Evolutionary conservation across 2,329 filamentous ascomycete genomes (phyloP).

Genomic region (Claviceps lovelessii): DNA sequence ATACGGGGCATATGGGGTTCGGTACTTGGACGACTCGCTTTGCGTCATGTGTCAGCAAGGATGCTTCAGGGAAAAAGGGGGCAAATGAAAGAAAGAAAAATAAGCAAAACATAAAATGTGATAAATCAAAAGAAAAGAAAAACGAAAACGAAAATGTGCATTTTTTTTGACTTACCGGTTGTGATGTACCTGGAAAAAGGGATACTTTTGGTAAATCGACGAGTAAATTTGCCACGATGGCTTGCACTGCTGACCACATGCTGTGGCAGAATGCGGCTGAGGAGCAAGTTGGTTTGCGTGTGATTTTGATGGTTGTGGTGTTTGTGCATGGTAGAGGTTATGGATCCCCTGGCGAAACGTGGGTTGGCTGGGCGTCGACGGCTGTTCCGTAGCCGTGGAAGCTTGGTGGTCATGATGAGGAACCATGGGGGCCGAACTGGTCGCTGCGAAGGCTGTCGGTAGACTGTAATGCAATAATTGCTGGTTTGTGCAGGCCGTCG

Average conservation of each 20-base stretch:
- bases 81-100: too few relatives aligned
- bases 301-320: not conserved
- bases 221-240: slow-evolving; percentile 21
- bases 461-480: slow-evolving; percentile 9
- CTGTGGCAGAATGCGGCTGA: not conserved
- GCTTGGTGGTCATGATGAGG: slow-evolving; percentile 8
- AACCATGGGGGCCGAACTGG: not conserved
- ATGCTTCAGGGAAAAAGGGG: not conserved
- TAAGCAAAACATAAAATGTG: too few relatives aligned
- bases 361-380: not conserved
- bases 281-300: not conserved
- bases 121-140: too few relatives aligned
- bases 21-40: slow-evolving; percentile 43
- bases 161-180: slow-evolving; percentile 34
- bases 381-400: not conserved
- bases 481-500: slow-evolving; percentile 13
- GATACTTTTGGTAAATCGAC: slow-evolving; percentile 37
- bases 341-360: not conserved
- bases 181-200: slow-evolving; percentile 45
- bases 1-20: slow-evolving; percentile 42
- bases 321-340: not conserved
- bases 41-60: slow-evolving; percentile 8
- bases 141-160: not conserved
- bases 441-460: not conserved
- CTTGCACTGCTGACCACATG: slow-evolving; percentile 12